These are phyloP conservation scores for Leccinum subtestaceum DNA, from an alignment of 768 basidiomycete species.

Conservation along the genomic window DNA sequence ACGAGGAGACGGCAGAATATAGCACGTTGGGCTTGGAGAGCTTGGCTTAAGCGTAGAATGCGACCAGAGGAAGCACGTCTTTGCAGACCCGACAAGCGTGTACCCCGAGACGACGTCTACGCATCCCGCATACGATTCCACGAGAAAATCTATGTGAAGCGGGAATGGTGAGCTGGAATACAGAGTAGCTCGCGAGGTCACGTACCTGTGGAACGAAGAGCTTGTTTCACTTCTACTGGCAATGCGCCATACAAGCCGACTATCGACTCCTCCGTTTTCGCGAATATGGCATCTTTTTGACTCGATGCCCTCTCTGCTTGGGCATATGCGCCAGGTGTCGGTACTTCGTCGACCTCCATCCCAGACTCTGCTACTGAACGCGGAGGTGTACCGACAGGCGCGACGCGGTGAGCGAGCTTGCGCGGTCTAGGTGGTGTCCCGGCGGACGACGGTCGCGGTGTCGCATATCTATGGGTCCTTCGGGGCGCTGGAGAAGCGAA, in stretches of 20 bases:
- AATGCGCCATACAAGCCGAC: conserved; percentile 67
- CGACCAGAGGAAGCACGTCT: too few relatives aligned
- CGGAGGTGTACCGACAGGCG: conserved; percentile 21
- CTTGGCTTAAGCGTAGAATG: conserved; percentile 61
- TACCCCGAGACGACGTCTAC: too few relatives aligned
- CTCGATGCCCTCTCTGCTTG: conserved; percentile 35
- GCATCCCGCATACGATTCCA: too few relatives aligned
- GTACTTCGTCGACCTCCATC: conserved; percentile 69
- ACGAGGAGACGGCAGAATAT: conserved; percentile 67
- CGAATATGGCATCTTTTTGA: conserved; percentile 47
- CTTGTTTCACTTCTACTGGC: conserved; percentile 72
- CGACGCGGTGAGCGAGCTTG: conserved; percentile 24
- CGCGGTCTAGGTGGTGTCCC: conserved; percentile 27
- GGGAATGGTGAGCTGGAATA: neutral
- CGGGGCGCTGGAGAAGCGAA: conserved; percentile 62
- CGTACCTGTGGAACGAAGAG: conserved; percentile 63
- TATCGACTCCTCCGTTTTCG: conserved; percentile 69
- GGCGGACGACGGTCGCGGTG: conserved; percentile 25
- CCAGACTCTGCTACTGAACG: conserved; percentile 42
- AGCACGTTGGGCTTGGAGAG: conserved; percentile 60
- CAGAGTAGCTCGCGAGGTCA: neutral
- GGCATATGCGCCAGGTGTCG: conserved; percentile 38
- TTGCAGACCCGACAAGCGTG: too few relatives aligned
- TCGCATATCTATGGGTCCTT: conserved; percentile 39
- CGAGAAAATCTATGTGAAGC: conserved; percentile 27